A percentile compares a stretch with the other conserved stretches of the same genome.
Conservation (phyloP, 768 basidiomycete species). For the Psilocybe cyanescens region DNA sequence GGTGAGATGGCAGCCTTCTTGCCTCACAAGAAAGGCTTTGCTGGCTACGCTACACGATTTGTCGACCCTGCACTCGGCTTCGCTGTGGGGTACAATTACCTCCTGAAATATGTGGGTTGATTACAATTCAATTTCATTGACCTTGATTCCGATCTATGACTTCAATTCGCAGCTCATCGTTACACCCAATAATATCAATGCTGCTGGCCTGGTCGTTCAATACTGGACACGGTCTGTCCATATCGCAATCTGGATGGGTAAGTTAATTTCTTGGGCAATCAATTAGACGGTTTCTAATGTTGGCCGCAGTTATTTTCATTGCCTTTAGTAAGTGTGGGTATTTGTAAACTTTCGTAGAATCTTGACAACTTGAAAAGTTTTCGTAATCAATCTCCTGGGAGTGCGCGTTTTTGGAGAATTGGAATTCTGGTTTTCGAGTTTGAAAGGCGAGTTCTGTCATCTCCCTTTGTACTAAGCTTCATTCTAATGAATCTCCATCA, state of each 20-base stretch:
- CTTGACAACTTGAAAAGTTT: slow-evolving; percentile 37
- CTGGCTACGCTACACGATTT: slow-evolving; percentile 66
- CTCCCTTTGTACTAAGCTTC: slow-evolving; percentile 11
- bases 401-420: slow-evolving; percentile 72
- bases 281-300: neutral
- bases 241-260: slow-evolving; percentile 61
- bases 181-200: slow-evolving; percentile 69
- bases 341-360: neutral
- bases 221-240: slow-evolving; percentile 51
- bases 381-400: slow-evolving; percentile 60
- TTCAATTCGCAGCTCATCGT: slow-evolving; percentile 50
- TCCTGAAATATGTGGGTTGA: slow-evolving; percentile 52
- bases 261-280: slow-evolving; percentile 20
- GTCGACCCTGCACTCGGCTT: slow-evolving; percentile 73
- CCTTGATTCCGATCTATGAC: neutral
- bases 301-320: slow-evolving; percentile 55
- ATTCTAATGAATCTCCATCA: neutral
- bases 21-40: slow-evolving; percentile 64
- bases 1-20: slow-evolving; percentile 56
- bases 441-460: slow-evolving; percentile 56
- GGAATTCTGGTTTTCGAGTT: slow-evolving; percentile 75
- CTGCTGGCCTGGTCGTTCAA: slow-evolving; percentile 55
- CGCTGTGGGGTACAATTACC: slow-evolving; percentile 67
- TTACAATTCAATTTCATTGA: too few relatives aligned
- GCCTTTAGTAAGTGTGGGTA: slow-evolving; percentile 45